Base-by-base conservation (phyloP, 257 asterid genomes). In the Ajuga chamaepitys region DNA sequence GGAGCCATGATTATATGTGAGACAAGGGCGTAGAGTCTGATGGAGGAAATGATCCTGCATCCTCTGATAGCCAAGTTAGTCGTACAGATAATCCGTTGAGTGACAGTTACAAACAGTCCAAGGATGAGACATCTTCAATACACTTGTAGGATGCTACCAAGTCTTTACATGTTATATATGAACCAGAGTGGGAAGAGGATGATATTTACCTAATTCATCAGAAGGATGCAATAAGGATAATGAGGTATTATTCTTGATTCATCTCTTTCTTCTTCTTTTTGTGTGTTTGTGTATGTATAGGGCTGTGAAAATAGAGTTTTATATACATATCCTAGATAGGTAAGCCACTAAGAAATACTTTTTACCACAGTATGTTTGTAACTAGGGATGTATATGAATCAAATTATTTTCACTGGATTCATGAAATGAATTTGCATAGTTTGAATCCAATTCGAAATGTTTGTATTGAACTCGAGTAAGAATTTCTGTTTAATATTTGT, bases 161-260 rank as follows among this genome's bases (percentile, higher is more conserved):
- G 62, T 72, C 73, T 68, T 35, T 75, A 48, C 87, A 85, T 12
- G 24, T 83, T 73, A 89, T 86, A 72, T 83, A 93, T n/a, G 97
- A 88, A 82, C 82, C 85, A 32, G 92, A 85, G 63, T 82, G 85
- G 96, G 92, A 77, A 75, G 95, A 93, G 71, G 97, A 89, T 72
- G 99, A 89, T 80, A 67, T 80, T 58, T 93, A 93, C 66, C 71
- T 75, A 9, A 52, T 80, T 52, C 85, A 86, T 63, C 84, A 97
- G 7, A 89, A 83, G 80, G 95, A 87, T 62, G 97, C 97, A 22
- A 70, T 84, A 68, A 80, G 57, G 75, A 81, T 64, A 88, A 84
- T 62, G 77, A 85, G 98, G 98, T 92, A 66, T 35, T 12, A 46
- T 70, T 56, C 66, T 47, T 68, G 59, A 32, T 30, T 1, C 50